phyloP scores from a whole-genome alignment of 345 rosid genomes.

The Acer saccharum region DNA sequence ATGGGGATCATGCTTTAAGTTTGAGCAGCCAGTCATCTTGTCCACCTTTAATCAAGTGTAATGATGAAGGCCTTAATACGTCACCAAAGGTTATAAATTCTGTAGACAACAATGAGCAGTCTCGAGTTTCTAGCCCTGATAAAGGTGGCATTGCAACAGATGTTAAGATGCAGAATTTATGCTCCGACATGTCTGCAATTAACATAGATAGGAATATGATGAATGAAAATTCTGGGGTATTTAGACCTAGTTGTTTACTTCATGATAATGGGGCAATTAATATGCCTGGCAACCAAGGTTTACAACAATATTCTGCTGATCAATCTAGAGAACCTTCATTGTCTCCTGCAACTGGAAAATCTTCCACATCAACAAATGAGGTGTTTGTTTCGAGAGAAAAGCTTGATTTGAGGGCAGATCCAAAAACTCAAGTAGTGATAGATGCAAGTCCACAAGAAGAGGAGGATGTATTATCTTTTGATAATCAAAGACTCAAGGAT shows the following conservation, averaged over 20 bases:
- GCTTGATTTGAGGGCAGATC: slow-evolving; percentile 42
- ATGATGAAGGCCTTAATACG: slow-evolving; percentile 20
- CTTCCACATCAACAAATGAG: slow-evolving; percentile 30
- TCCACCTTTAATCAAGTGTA: slow-evolving; percentile 31
- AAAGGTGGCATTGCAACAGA: slow-evolving; percentile 19
- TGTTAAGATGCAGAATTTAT: slow-evolving; percentile 29
- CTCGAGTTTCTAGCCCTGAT: slow-evolving; percentile 18
- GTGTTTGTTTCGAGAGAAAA: slow-evolving; percentile 28
- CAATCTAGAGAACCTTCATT: slow-evolving; percentile 28
- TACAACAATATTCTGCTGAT: slow-evolving; percentile 37
- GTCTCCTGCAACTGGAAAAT: slow-evolving; percentile 29
- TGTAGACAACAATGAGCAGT: slow-evolving; percentile 18
- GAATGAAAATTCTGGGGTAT: slow-evolving; percentile 35
- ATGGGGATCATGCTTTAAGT: slow-evolving; percentile 26
- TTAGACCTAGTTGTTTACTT: slow-evolving; percentile 28
- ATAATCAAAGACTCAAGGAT: slow-evolving; percentile 56
- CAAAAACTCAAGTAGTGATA: slow-evolving; percentile 26
- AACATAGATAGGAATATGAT: slow-evolving; percentile 36
- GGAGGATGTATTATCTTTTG: slow-evolving; percentile 63
- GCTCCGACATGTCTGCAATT: slow-evolving; percentile 37
- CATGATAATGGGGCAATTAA: slow-evolving; percentile 46
- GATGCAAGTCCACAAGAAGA: slow-evolving; percentile 43
- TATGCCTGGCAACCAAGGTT: slow-evolving; percentile 35
- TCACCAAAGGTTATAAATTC: slow-evolving; percentile 27
- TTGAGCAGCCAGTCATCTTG: slow-evolving; percentile 31